phyloP scores from a whole-genome alignment of 306 rosid species.

The Trifolium subterraneum region DNA sequence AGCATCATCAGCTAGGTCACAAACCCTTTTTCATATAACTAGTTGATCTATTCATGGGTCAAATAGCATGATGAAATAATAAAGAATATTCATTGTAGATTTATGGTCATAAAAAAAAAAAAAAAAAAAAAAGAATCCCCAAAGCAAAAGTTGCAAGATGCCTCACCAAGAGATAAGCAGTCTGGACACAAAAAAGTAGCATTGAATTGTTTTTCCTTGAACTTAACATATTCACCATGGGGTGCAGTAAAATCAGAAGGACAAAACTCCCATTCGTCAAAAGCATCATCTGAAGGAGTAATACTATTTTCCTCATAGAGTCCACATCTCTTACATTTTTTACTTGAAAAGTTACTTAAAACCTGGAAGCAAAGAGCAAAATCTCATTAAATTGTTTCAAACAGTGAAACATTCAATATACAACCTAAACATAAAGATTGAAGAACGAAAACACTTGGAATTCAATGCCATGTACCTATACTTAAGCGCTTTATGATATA shows the following conservation, averaged over 20 bases:
- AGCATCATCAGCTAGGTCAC: too few species aligned
- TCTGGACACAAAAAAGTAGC: conserved; percentile 69
- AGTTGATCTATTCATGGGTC: conserved; percentile 18
- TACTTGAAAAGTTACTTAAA: conserved; percentile 58
- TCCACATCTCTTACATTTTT: conserved; percentile 92
- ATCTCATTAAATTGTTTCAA: conserved; percentile 34
- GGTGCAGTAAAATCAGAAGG: conserved; percentile 70
- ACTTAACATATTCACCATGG: conserved; percentile 58
- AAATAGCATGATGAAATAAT: conserved; percentile 28
- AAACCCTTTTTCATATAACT: not conserved
- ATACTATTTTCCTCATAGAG: conserved; percentile 76
- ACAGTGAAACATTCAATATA: conserved; percentile 16
- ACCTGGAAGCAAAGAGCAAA: conserved; percentile 63
- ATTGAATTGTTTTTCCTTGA: conserved; percentile 71
- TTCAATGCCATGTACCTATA: too few species aligned
- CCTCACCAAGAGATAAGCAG: conserved; percentile 67
- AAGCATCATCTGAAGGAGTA: conserved; percentile 56
- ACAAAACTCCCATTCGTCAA: conserved; percentile 96
- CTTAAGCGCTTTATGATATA: not conserved
- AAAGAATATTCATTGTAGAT: not conserved
- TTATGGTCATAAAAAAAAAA: conserved; percentile 4
- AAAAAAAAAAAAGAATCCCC: too few species aligned
- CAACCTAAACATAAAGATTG: not conserved
- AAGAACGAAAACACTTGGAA: conserved; percentile 10
- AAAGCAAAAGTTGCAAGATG: conserved; percentile 26